These are phyloP conservation scores for Penicillium ochrochloron DNA, from an alignment of 495 filamentous ascomycete species.

Conservation along the genomic window DNA sequence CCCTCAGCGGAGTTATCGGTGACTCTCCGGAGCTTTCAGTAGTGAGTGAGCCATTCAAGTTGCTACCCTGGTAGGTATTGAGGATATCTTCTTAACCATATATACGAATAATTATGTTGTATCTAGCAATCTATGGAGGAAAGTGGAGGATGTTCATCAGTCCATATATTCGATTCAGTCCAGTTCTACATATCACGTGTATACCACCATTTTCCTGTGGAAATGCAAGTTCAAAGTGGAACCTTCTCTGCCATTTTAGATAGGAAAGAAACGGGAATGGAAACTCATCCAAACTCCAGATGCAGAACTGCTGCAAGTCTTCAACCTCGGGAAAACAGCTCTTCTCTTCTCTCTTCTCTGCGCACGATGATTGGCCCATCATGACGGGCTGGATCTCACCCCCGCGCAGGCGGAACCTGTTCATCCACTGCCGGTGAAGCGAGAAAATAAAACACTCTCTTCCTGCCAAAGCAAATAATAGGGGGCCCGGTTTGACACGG, in stretches of 20 bases:
- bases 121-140: no score
- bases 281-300: constrained; percentile 3
- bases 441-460: constrained; percentile 3
- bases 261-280: constrained; percentile 24
- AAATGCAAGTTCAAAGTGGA: constrained; percentile 14
- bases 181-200: no score
- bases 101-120: neutral
- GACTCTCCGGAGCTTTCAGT: constrained; percentile 32
- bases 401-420: constrained; percentile 42
- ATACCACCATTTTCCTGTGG: constrained; percentile 5
- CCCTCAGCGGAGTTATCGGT: constrained; percentile 30
- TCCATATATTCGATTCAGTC: neutral
- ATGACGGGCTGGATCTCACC: constrained; percentile 29
- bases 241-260: constrained; percentile 9
- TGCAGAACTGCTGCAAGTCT: constrained; percentile 39
- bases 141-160: neutral
- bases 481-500: constrained; percentile 1
- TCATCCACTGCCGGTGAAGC: constrained; percentile 28
- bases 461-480: constrained; percentile 2
- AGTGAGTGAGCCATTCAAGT: no score
- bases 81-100: neutral
- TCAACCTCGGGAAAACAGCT: constrained; percentile 37
- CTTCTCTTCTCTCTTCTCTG: constrained; percentile 20
- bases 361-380: constrained; percentile 38
- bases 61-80: neutral